Conservation (phyloP, 2,329 filamentous ascomycete species). For the Microdochium paspali region DNA sequence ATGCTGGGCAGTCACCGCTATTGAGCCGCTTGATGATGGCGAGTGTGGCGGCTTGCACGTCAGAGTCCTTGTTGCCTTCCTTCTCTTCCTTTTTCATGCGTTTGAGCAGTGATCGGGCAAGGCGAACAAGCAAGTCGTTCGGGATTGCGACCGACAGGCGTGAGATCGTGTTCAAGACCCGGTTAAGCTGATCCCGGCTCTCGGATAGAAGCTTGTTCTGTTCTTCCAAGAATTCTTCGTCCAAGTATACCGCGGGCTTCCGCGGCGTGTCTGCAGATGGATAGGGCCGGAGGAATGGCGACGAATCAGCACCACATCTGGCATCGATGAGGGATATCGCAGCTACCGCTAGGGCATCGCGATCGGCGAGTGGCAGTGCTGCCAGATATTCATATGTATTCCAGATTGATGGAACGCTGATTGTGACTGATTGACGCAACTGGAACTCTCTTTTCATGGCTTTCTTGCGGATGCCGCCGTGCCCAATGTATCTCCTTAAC, state of each 20-base stretch:
- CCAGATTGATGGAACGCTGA: neutral
- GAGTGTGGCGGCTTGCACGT: constrained; percentile 2
- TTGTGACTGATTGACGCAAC: neutral
- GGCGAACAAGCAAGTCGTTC: neutral
- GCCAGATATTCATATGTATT: neutral
- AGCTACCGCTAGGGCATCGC: constrained; percentile 4
- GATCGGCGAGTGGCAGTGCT: neutral
- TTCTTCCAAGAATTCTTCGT: constrained; percentile 8
- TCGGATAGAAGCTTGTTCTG: constrained; percentile 8
- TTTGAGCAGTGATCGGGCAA: constrained; percentile 5
- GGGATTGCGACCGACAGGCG: constrained; percentile 4
- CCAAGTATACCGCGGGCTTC: constrained; percentile 12
- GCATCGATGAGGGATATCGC: constrained; percentile 7
- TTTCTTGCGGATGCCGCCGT: neutral
- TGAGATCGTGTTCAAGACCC: constrained; percentile 9
- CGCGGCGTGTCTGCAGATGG: constrained; percentile 7
- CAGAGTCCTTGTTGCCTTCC: neutral
- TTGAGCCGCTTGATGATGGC: constrained; percentile 13
- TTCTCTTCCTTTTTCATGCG: constrained; percentile 1
- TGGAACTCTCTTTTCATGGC: neutral
- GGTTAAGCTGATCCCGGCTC: neutral
- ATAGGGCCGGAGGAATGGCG: constrained; percentile 9
- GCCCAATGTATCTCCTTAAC: neutral
- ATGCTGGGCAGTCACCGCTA: constrained; percentile 16
- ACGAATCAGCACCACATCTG: constrained; percentile 7